Percentiles rank a stretch among this genome's conserved stretches.
These are phyloP conservation scores for Ustilago loliicola DNA, from an alignment of 1,284 basidiomycete species.

Conservation along the genomic window DNA sequence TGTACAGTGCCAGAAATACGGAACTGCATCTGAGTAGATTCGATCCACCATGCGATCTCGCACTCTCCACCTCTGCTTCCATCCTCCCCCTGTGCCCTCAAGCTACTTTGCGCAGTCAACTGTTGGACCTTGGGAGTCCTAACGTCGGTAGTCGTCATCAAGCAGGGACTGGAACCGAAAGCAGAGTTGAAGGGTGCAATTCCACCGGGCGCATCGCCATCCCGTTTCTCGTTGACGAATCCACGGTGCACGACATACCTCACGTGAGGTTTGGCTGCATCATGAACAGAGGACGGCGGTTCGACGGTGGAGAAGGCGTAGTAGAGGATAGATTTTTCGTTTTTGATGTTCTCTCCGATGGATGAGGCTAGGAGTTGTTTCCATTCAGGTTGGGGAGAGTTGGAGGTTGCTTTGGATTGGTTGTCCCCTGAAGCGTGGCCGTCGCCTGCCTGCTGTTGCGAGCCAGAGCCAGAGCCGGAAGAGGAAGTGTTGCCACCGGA, in stretches of 20 bases:
- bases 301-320: slow-evolving; percentile 65
- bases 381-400: slow-evolving; percentile 62
- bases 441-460: slow-evolving; percentile 29
- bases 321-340: slow-evolving; percentile 64
- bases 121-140: slow-evolving; percentile 70
- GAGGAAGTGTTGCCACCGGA: neutral
- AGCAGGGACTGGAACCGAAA: slow-evolving; percentile 61
- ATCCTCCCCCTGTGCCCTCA: slow-evolving; percentile 36
- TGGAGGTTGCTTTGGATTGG: slow-evolving; percentile 46
- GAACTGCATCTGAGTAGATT: slow-evolving; percentile 68
- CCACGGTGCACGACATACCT: slow-evolving; percentile 71
- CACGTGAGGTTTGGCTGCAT: slow-evolving; percentile 53
- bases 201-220: slow-evolving; percentile 50
- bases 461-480: neutral
- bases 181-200: slow-evolving; percentile 49
- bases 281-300: slow-evolving; percentile 47
- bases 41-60: slow-evolving; percentile 71
- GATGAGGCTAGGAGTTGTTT: slow-evolving; percentile 55
- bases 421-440: slow-evolving; percentile 29
- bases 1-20: slow-evolving; percentile 68
- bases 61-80: slow-evolving; percentile 51
- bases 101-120: slow-evolving; percentile 50
- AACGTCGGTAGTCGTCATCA: slow-evolving; percentile 71
- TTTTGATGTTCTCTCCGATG: slow-evolving; percentile 58
- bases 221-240: slow-evolving; percentile 70